Evolutionary conservation across 371 early-diverging fungal genomes (phyloP).

Genomic region (Coemansia sp.): DNA sequence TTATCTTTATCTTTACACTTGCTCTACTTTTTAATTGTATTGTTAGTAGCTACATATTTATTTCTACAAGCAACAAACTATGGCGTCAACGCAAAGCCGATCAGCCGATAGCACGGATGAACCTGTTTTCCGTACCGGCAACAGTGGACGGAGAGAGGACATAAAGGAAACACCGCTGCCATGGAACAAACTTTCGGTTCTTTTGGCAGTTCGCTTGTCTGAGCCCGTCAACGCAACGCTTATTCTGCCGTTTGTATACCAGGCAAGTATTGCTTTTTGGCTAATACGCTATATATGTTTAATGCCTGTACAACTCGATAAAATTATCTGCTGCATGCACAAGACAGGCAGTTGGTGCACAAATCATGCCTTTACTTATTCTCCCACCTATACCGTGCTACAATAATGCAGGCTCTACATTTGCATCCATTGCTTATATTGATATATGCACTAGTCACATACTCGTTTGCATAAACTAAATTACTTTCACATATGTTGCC

Average conservation of each 20-base stretch:
- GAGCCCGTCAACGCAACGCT: conserved; percentile 52
- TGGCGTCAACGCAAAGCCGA: not conserved
- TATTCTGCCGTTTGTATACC: conserved; percentile 53
- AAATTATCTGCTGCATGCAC: not conserved
- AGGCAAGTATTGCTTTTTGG: conserved; percentile 20
- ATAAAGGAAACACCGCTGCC: conserved; percentile 51
- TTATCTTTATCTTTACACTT: not conserved
- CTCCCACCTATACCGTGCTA: no score
- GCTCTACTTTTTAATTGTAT: not conserved
- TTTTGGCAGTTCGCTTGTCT: conserved; percentile 43
- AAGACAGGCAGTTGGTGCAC: not conserved
- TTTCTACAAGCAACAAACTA: not conserved
- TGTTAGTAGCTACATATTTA: not conserved
- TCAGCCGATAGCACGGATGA: not conserved
- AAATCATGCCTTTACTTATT: not conserved
- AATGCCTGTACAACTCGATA: no score
- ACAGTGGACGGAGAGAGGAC: not conserved
- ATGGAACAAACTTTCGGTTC: conserved; percentile 35
- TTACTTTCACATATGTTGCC: not conserved
- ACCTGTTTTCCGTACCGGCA: not conserved
- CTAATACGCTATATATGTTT: no score
- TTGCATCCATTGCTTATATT: not conserved
- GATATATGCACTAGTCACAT: not conserved
- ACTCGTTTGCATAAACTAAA: not conserved
- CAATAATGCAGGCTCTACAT: not conserved